Percentiles rank a stretch among this genome's conserved stretches.
Evolutionary conservation across 2,329 filamentous ascomycete genomes (phyloP).

Genomic region (Fusarium nodosum): DNA sequence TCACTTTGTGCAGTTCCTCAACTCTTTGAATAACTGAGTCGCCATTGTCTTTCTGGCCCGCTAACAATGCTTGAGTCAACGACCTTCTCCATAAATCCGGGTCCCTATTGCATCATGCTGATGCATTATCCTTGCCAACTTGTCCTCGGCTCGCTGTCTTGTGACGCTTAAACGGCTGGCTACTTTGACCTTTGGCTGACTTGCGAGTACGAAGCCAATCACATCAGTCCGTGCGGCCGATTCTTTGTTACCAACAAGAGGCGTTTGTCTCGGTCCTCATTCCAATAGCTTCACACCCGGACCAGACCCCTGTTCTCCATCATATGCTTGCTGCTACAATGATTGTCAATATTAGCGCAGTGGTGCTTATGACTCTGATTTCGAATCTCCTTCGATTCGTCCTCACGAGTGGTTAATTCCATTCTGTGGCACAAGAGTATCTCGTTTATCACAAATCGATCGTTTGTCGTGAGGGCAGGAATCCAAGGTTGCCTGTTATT

Average conservation of each 20-base stretch:
- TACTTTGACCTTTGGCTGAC: constrained; percentile 37
- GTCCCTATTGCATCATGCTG: constrained; percentile 49
- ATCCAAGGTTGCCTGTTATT: constrained; percentile 3
- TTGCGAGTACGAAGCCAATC: constrained; percentile 47
- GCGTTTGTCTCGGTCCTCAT: constrained; percentile 47
- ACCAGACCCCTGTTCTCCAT: constrained; percentile 42
- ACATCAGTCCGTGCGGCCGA: constrained; percentile 34
- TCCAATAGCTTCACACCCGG: constrained; percentile 42
- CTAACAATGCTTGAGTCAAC: constrained; percentile 44
- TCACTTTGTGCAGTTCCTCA: constrained; percentile 23
- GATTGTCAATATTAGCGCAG: constrained; percentile 19
- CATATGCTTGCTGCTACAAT: constrained; percentile 26
- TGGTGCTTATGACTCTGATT: constrained; percentile 13
- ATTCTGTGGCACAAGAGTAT: constrained; percentile 18
- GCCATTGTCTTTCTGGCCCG: constrained; percentile 27
- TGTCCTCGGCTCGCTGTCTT: constrained; percentile 42
- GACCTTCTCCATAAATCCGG: constrained; percentile 45
- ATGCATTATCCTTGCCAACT: constrained; percentile 43
- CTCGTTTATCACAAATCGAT: background rate
- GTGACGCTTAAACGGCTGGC: constrained; percentile 45
- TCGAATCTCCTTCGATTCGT: constrained; percentile 24
- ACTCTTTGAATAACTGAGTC: constrained; percentile 28
- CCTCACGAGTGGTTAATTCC: constrained; percentile 8
- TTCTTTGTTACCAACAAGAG: constrained; percentile 46
- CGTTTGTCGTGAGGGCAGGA: background rate